Base-by-base conservation (phyloP, 2,329 filamentous ascomycete genomes). In the Bipolaris gigantea region DNA sequence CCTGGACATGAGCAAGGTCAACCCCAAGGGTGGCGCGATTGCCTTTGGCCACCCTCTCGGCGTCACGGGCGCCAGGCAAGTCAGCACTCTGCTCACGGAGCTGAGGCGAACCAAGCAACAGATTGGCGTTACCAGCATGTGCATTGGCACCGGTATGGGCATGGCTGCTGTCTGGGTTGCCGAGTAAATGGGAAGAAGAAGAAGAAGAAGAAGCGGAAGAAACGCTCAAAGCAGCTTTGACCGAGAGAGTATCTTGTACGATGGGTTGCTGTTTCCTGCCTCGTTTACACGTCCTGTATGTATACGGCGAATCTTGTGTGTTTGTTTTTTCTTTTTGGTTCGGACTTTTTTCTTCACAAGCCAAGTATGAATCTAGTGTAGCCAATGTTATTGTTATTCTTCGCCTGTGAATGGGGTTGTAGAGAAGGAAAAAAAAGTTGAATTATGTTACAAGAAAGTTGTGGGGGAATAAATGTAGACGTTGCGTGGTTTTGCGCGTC, bases 111-210 rank as follows among this genome's bases (percentile, higher is more conserved):
- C 85, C 49, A 86, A 87, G 54, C 83, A 94, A 82, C 89, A 89
- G 83, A 79, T 97, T 57, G 94, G 94, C 47, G 86, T 96, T 38
- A 97, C 91, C 27, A 93, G 89, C 75, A 97, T 97, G 94, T 99
- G 94, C 74, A 80, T 97, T 45, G 94, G 93, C 47, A 97, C 93
- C 2, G 93, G 71, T 21, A 97, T 97, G 94, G 93, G 93, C 48
- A 96, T 97, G 91, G 92, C 92, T 53, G 91, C 92, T 56, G 88
- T 97, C 55, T 97, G 92, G 92, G 92, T 97, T 62, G 90, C 91
- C 3, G 92, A 96, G 81, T 96, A 90, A 73, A 9, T 7, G 13
- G 2, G 23, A 30, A 30, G 3, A 10, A 9, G 6, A 21, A 3
- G 10, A 15, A 41, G 23, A 30, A 42, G 4, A 8, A 41, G 7